Percentiles rank a stretch among this genome's conserved stretches.
phyloP scores from a whole-genome alignment of 2,329 filamentous ascomycete genomes.

The Aspergillus tubingensis region DNA sequence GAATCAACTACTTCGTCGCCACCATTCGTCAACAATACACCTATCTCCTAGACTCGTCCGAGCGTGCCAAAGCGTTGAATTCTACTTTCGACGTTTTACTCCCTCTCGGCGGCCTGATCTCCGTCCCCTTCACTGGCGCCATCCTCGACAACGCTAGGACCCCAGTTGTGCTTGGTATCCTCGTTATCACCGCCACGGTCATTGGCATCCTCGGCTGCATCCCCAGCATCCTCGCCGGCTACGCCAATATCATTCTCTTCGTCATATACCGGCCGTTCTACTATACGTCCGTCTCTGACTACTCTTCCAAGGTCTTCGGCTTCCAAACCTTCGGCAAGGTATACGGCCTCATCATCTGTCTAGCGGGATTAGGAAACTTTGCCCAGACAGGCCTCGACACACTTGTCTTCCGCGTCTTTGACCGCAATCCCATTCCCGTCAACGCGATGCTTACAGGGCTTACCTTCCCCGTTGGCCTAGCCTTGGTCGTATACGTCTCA shows the following conservation, averaged over 20 bases:
- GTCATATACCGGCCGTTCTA: conserved; percentile 84
- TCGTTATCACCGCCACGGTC: conserved; percentile 70
- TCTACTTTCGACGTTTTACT: conserved; percentile 84
- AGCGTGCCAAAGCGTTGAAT: conserved; percentile 70
- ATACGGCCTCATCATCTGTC: conserved; percentile 87
- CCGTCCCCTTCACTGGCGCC: conserved; percentile 81
- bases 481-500: conserved; percentile 68
- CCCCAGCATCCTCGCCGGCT: conserved; percentile 68
- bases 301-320: conserved; percentile 87
- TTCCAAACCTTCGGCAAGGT: conserved; percentile 91
- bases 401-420: conserved; percentile 71
- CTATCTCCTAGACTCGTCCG: conserved; percentile 66
- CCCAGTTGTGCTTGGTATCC: conserved; percentile 65
- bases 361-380: conserved; percentile 82
- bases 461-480: conserved; percentile 65
- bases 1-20: conserved; percentile 92
- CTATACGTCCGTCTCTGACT: conserved; percentile 86
- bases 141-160: conserved; percentile 78
- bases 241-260: conserved; percentile 75
- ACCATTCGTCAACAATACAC: conserved; percentile 82
- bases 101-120: conserved; percentile 78
- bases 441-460: conserved; percentile 67
- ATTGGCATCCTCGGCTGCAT: conserved; percentile 79
- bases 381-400: conserved; percentile 77
- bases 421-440: conserved; percentile 72